phyloP scores from a whole-genome alignment of 768 basidiomycete genomes.

The Hericium rajendrae region DNA sequence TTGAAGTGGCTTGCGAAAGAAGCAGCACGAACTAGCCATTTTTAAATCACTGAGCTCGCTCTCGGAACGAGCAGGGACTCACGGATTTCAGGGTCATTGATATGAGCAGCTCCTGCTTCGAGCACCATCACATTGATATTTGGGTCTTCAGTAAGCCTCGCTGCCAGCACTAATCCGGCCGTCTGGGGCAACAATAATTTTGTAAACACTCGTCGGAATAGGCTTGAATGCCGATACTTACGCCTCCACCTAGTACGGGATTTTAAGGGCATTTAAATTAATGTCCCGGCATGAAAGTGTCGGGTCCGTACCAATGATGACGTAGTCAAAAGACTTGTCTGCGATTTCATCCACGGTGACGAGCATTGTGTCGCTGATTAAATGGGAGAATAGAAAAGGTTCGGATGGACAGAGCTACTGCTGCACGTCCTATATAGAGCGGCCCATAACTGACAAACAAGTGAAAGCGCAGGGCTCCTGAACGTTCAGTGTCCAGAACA shows the following conservation, averaged over 20 bases:
- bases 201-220: not conserved
- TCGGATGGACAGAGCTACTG: too few species aligned
- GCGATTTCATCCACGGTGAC: not conserved
- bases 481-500: too few species aligned
- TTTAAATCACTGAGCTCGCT: not conserved
- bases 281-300: too few species aligned
- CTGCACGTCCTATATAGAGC: too few species aligned
- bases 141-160: slow-evolving; percentile 49
- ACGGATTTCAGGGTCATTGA: not conserved
- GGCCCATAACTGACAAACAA: too few species aligned
- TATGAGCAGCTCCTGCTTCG: slow-evolving; percentile 37
- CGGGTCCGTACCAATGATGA: not conserved
- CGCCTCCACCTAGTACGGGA: not conserved
- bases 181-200: slow-evolving; percentile 19
- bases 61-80: not conserved
- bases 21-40: not conserved
- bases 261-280: not conserved
- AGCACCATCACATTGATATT: slow-evolving; percentile 43
- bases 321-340: not conserved
- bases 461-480: too few species aligned
- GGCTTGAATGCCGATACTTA: not conserved
- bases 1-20: not conserved
- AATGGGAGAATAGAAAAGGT: too few species aligned
- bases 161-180: slow-evolving; percentile 51
- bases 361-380: not conserved